Evolutionary conservation across 768 basidiomycete genomes (phyloP), one percentile per base, ranked within the genome.

Genomic region (Ramaria sp.): DNA sequence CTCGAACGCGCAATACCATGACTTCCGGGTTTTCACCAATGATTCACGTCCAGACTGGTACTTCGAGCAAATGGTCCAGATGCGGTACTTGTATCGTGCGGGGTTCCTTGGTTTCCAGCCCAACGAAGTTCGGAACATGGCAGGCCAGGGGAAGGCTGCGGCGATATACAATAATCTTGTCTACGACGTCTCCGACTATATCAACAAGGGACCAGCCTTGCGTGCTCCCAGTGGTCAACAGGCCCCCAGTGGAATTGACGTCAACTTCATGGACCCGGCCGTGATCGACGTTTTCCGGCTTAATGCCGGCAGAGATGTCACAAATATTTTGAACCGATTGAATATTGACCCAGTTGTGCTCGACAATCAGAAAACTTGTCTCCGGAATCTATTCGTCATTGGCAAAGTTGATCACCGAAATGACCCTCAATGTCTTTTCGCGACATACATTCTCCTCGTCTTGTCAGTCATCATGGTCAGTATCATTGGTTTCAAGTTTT

Each of bases 11-110:
- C 75, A 82, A 63, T 99, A 98, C 68, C 96, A 98, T 68, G 95
- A 99, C 67, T 99, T 99, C 81, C 88, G 95, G 17, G 85, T 84
- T 0, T 84, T 76, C 66, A 86, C 84, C 37, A 87, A 84, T 59
- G 95, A 98, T 65, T 86, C 87, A 0, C 82, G 96, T 9, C 95
- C 96, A 0, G 96, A 99, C 66, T 99, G 96, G 96, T 99, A 98
- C 69, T 93, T 88, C 62, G 88, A 98, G 72, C 77, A 75, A 59
- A 98, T 99, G 96, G 88, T 89, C 2, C 69, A 80, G 66, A 86
- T 99, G 86, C 88, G 96, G 7, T 96, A 86, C 75, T 85, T 82
- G 53, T 82, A 82, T 63, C 88, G 95, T 39, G 79, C 83, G 41
- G 96, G 96, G 0, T 97, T 94, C 67, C 65, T 95, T 51, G 95